These are phyloP conservation scores for Mangifera indica DNA, from an alignment of 345 rosid species.

Conservation along the genomic window DNA sequence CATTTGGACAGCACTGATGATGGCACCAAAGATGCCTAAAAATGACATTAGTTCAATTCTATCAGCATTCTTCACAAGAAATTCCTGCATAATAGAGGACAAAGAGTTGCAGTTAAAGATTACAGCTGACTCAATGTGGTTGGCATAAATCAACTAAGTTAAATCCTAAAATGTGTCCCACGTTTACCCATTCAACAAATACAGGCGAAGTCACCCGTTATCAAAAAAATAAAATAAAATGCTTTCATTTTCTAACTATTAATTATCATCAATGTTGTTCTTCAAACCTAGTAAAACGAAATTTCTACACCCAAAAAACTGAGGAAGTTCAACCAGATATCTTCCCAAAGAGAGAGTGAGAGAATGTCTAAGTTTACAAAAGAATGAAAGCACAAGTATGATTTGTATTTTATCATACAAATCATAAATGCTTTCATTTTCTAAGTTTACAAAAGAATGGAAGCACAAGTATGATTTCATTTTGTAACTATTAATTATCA, in stretches of 20 bases:
- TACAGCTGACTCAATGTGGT: neutral
- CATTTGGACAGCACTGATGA: constrained; percentile 83
- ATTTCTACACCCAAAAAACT: neutral
- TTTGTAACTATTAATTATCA: neutral
- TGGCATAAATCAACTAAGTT: neutral
- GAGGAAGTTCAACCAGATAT: constrained; percentile 1
- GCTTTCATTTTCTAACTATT: neutral
- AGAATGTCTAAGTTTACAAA: neutral
- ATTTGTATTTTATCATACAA: neutral
- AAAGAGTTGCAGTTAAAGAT: neutral
- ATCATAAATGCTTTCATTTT: too few relatives aligned
- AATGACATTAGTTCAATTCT: constrained; percentile 78
- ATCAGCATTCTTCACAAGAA: constrained; percentile 77
- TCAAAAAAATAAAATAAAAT: too few relatives aligned
- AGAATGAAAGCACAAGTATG: neutral
- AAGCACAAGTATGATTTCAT: too few relatives aligned
- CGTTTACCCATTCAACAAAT: too few relatives aligned
- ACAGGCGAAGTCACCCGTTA: too few relatives aligned
- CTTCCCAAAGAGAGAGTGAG: neutral
- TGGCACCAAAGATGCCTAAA: constrained; percentile 78
- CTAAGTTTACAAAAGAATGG: too few relatives aligned
- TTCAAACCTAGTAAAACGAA: neutral
- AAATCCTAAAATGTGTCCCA: neutral
- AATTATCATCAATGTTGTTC: neutral
- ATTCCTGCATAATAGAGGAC: constrained; percentile 50